Evolutionary conservation across 768 basidiomycete species (phyloP), one percentile per base, ranked within the genome.

Genomic region (Suillus paluster): DNA sequence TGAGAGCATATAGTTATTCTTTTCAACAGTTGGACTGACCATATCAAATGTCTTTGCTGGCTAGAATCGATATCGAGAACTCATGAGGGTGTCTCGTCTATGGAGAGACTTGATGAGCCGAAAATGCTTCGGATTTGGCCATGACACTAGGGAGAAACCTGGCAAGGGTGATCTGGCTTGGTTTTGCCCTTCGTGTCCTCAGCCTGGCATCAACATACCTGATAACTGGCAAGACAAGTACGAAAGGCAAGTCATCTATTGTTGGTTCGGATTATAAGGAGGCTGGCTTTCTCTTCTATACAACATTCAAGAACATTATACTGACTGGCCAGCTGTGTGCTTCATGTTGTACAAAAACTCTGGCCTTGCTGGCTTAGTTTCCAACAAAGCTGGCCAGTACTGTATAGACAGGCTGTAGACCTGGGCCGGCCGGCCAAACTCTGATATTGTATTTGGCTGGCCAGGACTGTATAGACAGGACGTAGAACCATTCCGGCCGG

Each of bases 181-280:
- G 72, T 74, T 72, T 36, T 76, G 73, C 44, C 59, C 69, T 0
- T 62, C 71, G 8, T 76, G 74, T 50, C 73, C 69, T 0, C 73
- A 73, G 42, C 70, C 69, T 0, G 65, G 62, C 0, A 56, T 70
- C 15, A 76, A 76, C 48, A 21, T 74, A 3, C 69, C 70, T 38
- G 14, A 38, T 38, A 14, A 3, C 33, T 75, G 73, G 73, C 41
- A 63, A n/a, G 12, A 49, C 4, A 57, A 65, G 9, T 48, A 59
- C 21, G 34, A 60, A 30, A 64, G 38, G 64, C 41, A 34, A 56
- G 52, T 21, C 19, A 7, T 54, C n/a, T 54, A 11, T 21, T 33
- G n/a, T 21, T 38, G 38, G 38, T 15, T 45, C 7, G 48, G 39
- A 36, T 54, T 12, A 5, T 21, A 5, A 10, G 6, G 12, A 14